Conservation (phyloP, 129 eudicot species). For the Kitagawia praeruptora region DNA sequence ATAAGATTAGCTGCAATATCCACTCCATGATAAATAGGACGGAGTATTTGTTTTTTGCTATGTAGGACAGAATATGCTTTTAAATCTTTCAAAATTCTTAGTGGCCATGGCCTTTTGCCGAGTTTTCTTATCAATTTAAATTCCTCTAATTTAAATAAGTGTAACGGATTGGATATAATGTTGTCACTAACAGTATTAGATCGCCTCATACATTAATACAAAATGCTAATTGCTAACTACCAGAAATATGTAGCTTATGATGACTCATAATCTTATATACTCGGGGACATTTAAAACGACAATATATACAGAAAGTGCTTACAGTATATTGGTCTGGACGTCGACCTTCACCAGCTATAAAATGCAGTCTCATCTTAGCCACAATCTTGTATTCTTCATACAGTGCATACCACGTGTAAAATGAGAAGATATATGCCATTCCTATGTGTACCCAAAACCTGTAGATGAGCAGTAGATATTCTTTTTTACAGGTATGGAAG, state of each 20-base stretch:
- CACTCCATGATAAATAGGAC: neutral
- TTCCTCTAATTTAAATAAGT: neutral
- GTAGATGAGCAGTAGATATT: slow-evolving; percentile 12
- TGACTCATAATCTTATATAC: neutral
- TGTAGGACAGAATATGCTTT: neutral
- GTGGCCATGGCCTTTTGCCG: neutral
- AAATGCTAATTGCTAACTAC: neutral
- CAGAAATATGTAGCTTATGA: neutral
- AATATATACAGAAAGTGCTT: slow-evolving; percentile 15
- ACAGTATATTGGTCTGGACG: slow-evolving; percentile 85
- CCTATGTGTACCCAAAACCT: slow-evolving; percentile 67
- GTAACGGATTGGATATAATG: neutral
- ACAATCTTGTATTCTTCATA: slow-evolving; percentile 63
- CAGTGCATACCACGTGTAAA: slow-evolving; percentile 71
- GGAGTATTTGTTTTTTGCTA: no score
- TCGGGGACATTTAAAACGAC: neutral
- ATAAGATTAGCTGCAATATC: neutral
- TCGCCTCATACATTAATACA: neutral
- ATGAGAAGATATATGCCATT: slow-evolving; percentile 70
- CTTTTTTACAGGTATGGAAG: neutral
- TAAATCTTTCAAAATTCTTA: neutral
- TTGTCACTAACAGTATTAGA: neutral
- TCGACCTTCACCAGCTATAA: slow-evolving; percentile 61
- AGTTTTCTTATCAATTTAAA: neutral
- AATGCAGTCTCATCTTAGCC: slow-evolving; percentile 55